Evolutionary conservation across 148 eudicot species (phyloP), one percentile per base, ranked within the genome.

Genomic region (Pharnaceum exiguum): DNA sequence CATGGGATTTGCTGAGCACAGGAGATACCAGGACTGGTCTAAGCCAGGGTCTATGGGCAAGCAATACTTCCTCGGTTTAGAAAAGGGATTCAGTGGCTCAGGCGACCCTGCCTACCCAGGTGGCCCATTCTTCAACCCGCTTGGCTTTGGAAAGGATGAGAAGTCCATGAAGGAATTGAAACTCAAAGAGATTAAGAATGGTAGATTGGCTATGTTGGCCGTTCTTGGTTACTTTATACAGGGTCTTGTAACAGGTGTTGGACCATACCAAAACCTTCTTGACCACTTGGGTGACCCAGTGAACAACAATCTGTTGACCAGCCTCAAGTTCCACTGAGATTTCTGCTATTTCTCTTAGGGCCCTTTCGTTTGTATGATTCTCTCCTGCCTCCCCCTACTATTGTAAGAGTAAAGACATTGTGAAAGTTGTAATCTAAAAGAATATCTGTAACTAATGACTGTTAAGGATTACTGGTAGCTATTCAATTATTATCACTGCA

Each of bases 271-370:
- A 63, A 93, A 93, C 77, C 76, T 93, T 17, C 78, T 93, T 50
- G 96, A 93, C 63, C 99, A 93, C 70, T 80, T 93, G 81, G 86
- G 96, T 42, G 99, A 93, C 60, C 99, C 99, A 1, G 95, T 85
- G 53, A 79, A 85, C 91, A 93, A 93, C 83, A 93, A 93, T 65
- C 15, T 93, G 70, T 76, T 93, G 75, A 93, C 99, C 17, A 93
- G 82, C 72, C 86, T 93, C 68, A 93, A 93, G 76, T 93, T 93
- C 73, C 99, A 93, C 66, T 93, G 72, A 68, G 24, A 21, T 18
- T 21, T 58, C 17, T 29, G 39, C 32, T 25, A 12, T n/a, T 27
- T n/a, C n/a, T 12, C 10, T 38, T 11, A 61, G 3, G 18, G 16
- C 26, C 38, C 37, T 62, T 38, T 30, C 21, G 33, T 57, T 16